Percentiles rank a stretch among this genome's conserved stretches.
Evolutionary conservation across 495 filamentous ascomycete genomes (phyloP).

Genomic region (Penicillium daleae): DNA sequence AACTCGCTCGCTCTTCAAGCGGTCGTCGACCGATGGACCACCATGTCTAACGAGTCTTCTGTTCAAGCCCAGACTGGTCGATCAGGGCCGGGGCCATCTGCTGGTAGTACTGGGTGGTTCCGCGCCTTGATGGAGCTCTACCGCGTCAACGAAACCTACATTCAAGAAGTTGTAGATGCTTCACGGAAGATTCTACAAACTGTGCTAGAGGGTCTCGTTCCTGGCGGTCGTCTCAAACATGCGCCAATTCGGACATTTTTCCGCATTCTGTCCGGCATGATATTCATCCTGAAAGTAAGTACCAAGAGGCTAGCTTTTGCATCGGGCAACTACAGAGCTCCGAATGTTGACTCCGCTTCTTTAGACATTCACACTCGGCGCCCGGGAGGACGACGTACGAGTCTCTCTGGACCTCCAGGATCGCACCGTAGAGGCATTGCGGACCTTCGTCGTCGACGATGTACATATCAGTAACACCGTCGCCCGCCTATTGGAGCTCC

Average conservation of each 20-base stretch:
- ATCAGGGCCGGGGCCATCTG: slow-evolving; percentile 42
- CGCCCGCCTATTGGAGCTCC: slow-evolving; percentile 83
- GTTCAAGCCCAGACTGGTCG: slow-evolving; percentile 42
- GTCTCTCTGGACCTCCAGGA: slow-evolving; percentile 82
- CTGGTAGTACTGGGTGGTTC: slow-evolving; percentile 46
- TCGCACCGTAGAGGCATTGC: slow-evolving; percentile 74
- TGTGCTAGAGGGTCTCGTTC: slow-evolving; percentile 82
- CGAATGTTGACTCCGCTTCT: slow-evolving; percentile 5
- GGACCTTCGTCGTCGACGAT: slow-evolving; percentile 89
- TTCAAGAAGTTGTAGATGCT: slow-evolving; percentile 85
- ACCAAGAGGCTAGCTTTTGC: background rate
- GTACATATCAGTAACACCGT: slow-evolving; percentile 94
- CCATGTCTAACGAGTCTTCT: slow-evolving; percentile 60
- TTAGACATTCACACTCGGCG: slow-evolving; percentile 90
- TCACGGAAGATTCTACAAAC: slow-evolving; percentile 80
- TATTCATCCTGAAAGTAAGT: slow-evolving; percentile 81
- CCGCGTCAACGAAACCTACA: slow-evolving; percentile 68
- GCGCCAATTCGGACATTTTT: slow-evolving; percentile 93
- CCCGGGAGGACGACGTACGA: slow-evolving; percentile 84
- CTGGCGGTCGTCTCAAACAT: slow-evolving; percentile 83
- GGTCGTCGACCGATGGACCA: slow-evolving; percentile 90
- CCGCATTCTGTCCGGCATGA: slow-evolving; percentile 90
- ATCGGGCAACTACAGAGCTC: background rate
- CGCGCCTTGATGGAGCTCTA: slow-evolving; percentile 60
- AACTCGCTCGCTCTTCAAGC: slow-evolving; percentile 94